Conservation (phyloP, 768 basidiomycete species). For the Amanita rimosa region DNA sequence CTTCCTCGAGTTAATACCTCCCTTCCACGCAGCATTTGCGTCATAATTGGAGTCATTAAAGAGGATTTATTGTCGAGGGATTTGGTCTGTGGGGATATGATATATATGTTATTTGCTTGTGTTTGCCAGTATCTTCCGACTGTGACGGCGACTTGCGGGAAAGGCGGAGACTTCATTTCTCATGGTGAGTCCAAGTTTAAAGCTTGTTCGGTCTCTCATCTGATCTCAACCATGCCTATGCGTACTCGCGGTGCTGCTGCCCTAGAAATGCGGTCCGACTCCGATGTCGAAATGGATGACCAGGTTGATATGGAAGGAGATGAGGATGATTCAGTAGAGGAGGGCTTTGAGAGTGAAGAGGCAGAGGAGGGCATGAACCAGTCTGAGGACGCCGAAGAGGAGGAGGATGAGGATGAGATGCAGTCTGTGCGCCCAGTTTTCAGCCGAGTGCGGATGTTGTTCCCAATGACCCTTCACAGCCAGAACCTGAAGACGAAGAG, state of each 20-base stretch:
- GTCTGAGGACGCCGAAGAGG: constrained; percentile 21
- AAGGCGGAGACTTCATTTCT: background rate
- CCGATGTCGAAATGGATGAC: constrained; percentile 17
- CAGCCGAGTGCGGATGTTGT: background rate
- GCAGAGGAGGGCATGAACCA: constrained; percentile 18
- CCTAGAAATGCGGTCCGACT: constrained; percentile 23
- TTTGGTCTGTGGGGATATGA: too few relatives aligned
- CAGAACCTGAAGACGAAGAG: constrained; percentile 22
- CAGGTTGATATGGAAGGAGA: constrained; percentile 19
- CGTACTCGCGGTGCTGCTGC: constrained; percentile 22
- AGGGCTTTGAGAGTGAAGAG: constrained; percentile 22
- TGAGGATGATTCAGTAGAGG: constrained; percentile 27
- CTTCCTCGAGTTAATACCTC: too few relatives aligned
- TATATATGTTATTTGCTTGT: background rate
- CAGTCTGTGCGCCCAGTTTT: constrained; percentile 4
- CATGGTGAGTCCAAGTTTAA: constrained; percentile 5
- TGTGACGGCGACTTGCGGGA: background rate
- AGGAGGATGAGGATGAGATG: constrained; percentile 12
- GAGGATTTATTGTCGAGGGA: too few relatives aligned
- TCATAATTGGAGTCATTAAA: too few relatives aligned
- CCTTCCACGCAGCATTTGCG: too few relatives aligned
- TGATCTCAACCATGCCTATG: constrained; percentile 16
- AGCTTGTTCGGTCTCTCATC: background rate
- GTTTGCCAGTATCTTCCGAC: background rate
- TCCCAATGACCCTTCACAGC: constrained; percentile 5